Evolutionary conservation across 1,139 yeast species (phyloP).

Genomic region (Protomyces pachydermus): DNA sequence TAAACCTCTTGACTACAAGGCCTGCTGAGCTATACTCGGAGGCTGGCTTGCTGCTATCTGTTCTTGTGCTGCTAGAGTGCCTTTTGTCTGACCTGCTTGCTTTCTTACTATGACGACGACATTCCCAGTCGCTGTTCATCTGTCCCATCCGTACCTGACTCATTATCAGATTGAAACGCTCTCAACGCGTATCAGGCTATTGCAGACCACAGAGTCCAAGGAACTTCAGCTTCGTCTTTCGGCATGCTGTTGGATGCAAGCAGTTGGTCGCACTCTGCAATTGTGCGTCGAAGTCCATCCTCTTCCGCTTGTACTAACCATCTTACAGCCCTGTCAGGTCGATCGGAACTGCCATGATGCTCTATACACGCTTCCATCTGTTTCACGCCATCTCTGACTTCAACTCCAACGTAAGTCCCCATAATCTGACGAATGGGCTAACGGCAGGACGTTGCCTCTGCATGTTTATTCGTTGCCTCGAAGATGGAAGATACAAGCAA

Average conservation of each 20-base stretch:
- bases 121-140: constrained; percentile 22
- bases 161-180: constrained; percentile 4
- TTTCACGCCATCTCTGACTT: constrained; percentile 33
- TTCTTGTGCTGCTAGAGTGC: too few species aligned
- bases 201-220: constrained; percentile 19
- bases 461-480: constrained; percentile 72
- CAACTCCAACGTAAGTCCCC: constrained; percentile 37
- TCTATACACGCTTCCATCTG: constrained; percentile 65
- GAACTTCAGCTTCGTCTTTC: constrained; percentile 22
- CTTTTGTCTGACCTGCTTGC: too few species aligned
- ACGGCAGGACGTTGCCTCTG: constrained; percentile 55
- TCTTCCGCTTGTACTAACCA: background rate
- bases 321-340: constrained; percentile 38
- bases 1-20: too few species aligned
- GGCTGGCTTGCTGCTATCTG: too few species aligned
- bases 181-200: constrained; percentile 1
- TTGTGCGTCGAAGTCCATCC: constrained; percentile 5
- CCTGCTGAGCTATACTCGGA: too few species aligned
- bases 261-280: constrained; percentile 13
- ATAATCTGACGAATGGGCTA: background rate
- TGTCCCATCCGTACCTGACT: constrained; percentile 27
- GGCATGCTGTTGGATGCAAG: constrained; percentile 26
- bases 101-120: background rate
- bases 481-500: constrained; percentile 88
- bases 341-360: constrained; percentile 44